A percentile compares a stretch with the other conserved stretches of the same genome.
These are phyloP conservation scores for Herpotrichia juniperi DNA, from an alignment of 2,329 filamentous ascomycete genomes.

Conservation along the genomic window DNA sequence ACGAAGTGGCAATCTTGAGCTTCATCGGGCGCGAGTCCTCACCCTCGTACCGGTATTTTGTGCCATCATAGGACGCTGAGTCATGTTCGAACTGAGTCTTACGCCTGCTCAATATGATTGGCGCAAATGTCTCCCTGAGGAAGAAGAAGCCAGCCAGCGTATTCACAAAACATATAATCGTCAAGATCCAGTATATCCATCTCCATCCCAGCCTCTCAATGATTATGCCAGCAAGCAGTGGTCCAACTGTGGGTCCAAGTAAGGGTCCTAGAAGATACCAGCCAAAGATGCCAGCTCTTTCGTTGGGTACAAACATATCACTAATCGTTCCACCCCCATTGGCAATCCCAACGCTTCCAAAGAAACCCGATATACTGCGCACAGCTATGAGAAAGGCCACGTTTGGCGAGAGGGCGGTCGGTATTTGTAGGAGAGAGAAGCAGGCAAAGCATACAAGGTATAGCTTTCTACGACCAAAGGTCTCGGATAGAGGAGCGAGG, in stretches of 20 bases:
- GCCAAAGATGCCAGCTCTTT: constrained; percentile 54
- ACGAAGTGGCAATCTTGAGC: constrained; percentile 44
- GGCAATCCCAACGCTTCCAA: constrained; percentile 57
- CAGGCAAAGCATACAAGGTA: constrained; percentile 53
- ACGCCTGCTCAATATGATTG: constrained; percentile 45
- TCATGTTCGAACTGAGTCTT: constrained; percentile 44
- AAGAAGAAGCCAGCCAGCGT: constrained; percentile 52
- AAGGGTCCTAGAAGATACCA: constrained; percentile 54
- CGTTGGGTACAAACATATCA: constrained; percentile 56
- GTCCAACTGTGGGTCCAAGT: constrained; percentile 51
- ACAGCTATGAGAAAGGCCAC: constrained; percentile 52
- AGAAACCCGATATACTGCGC: constrained; percentile 56
- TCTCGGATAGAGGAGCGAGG: constrained; percentile 55
- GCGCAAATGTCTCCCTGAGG: constrained; percentile 53
- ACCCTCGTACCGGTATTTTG: constrained; percentile 50
- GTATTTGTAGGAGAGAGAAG: constrained; percentile 56
- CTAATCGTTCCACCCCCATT: constrained; percentile 60
- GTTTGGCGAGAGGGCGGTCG: constrained; percentile 55
- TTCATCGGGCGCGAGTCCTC: constrained; percentile 48
- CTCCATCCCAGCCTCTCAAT: constrained; percentile 54
- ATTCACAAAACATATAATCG: constrained; percentile 50
- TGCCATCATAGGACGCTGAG: constrained; percentile 22
- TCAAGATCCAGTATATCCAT: constrained; percentile 56
- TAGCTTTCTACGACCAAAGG: constrained; percentile 52
- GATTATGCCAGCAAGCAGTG: constrained; percentile 52